Conservation (phyloP, 1,284 basidiomycete species). For the Ustilago shanxiensis region DNA sequence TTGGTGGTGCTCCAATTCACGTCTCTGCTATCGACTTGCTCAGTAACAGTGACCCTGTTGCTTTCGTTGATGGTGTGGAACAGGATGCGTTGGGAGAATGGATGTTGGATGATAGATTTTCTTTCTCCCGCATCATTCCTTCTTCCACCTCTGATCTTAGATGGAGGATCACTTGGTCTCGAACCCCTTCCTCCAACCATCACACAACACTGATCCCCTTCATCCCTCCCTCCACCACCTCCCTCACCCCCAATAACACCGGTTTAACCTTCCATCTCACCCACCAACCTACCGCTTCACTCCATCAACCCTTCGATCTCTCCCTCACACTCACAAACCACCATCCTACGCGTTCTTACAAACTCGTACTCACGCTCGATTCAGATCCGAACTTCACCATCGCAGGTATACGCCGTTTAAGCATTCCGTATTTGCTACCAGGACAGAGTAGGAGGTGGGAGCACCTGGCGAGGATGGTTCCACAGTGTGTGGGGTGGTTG, state of each 20-base stretch:
- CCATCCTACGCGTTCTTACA: conserved; percentile 4
- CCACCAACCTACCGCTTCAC: background rate
- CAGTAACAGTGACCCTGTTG: background rate
- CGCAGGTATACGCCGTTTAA: conserved; percentile 20
- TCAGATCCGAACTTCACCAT: conserved; percentile 33
- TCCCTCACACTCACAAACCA: conserved; percentile 12
- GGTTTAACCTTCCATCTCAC: conserved; percentile 14
- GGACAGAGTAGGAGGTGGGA: background rate
- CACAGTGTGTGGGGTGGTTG: conserved; percentile 13
- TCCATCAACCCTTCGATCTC: conserved; percentile 14
- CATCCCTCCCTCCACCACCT: background rate
- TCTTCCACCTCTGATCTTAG: background rate
- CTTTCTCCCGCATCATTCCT: conserved; percentile 1
- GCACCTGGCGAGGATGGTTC: conserved; percentile 12
- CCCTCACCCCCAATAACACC: background rate
- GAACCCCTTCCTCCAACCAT: background rate
- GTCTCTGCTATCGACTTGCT: conserved; percentile 6
- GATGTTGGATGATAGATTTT: conserved; percentile 16
- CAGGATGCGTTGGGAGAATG: conserved; percentile 14
- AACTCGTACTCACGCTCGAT: conserved; percentile 28
- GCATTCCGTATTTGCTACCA: conserved; percentile 31
- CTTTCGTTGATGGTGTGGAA: background rate
- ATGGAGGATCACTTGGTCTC: conserved; percentile 20
- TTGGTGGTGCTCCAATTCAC: conserved; percentile 5
- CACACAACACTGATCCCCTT: conserved; percentile 16